phyloP scores from a whole-genome alignment of 805 yeast species.

The Starmerella bacillaris region DNA sequence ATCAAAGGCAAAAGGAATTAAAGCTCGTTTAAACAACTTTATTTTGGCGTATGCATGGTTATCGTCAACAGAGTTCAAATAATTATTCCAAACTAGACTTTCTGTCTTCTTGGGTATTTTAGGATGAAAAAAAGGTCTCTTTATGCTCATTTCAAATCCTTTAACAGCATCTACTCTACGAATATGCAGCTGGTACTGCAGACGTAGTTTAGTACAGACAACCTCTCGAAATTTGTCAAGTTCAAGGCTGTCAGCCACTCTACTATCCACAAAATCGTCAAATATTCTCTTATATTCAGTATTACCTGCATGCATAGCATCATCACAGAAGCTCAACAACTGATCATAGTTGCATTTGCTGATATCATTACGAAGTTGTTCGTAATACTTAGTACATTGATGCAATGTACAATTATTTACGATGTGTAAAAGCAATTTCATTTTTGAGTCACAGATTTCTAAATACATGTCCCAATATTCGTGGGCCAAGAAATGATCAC shows the following conservation, averaged over 20 bases:
- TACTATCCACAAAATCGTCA: not conserved
- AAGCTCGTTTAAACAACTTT: slow-evolving; percentile 50
- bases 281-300: too few relatives aligned
- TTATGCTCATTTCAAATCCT: slow-evolving; percentile 51
- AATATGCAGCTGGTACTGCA: slow-evolving; percentile 10
- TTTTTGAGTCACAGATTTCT: slow-evolving; percentile 34
- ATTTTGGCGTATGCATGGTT: slow-evolving; percentile 22
- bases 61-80: slow-evolving; percentile 26
- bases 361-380: not conserved
- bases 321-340: not conserved
- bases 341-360: not conserved
- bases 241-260: slow-evolving; percentile 3
- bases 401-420: slow-evolving; percentile 31
- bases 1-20: slow-evolving; percentile 34
- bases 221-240: slow-evolving; percentile 5
- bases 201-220: slow-evolving; percentile 7
- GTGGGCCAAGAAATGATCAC: slow-evolving; percentile 60
- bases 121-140: slow-evolving; percentile 39
- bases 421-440: slow-evolving; percentile 27
- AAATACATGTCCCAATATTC: slow-evolving; percentile 67
- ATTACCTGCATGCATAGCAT: slow-evolving; percentile 6
- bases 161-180: slow-evolving; percentile 40
- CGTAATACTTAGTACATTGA: slow-evolving; percentile 63
- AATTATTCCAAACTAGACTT: slow-evolving; percentile 39
- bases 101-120: slow-evolving; percentile 29